A percentile compares a stretch with the other conserved stretches of the same genome.
Evolutionary conservation across 2,329 filamentous ascomycete species (phyloP).

Genomic region (Xylariaceae sp.): DNA sequence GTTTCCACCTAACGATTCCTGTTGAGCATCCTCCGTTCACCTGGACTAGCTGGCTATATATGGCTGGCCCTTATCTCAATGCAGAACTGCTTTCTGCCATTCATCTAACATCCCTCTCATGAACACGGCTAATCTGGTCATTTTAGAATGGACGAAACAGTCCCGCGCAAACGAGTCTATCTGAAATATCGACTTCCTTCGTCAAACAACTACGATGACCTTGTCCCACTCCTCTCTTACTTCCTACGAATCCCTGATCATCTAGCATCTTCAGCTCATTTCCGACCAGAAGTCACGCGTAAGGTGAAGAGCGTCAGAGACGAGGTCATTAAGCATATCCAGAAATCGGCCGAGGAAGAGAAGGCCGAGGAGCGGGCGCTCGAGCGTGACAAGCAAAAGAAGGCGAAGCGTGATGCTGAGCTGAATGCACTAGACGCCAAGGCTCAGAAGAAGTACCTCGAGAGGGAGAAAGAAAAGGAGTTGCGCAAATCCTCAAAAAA

Average conservation of each 20-base stretch:
- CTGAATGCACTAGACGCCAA: conserved; percentile 77
- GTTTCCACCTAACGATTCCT: background rate
- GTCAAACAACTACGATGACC: conserved; percentile 62
- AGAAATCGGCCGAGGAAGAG: conserved; percentile 76
- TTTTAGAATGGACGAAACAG: conserved; percentile 76
- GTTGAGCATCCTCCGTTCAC: background rate
- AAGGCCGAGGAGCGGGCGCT: conserved; percentile 76
- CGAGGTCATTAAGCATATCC: conserved; percentile 76
- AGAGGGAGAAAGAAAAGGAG: conserved; percentile 79
- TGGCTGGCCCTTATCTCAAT: background rate
- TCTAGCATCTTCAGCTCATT: conserved; percentile 76
- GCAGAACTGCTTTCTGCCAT: background rate
- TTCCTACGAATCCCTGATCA: conserved; percentile 85
- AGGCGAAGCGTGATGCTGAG: conserved; percentile 86
- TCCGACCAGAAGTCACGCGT: conserved; percentile 86
- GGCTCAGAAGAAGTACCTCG: conserved; percentile 83
- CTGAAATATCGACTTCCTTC: conserved; percentile 73
- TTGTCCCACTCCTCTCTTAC: conserved; percentile 76
- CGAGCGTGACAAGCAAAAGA: conserved; percentile 76
- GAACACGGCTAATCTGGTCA: conserved; percentile 1
- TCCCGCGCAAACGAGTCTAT: conserved; percentile 83
- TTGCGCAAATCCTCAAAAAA: conserved; percentile 58
- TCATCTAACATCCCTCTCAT: background rate
- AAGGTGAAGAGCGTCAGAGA: conserved; percentile 83
- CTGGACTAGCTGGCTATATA: background rate